Evolutionary conservation across 331 rosid species (phyloP), one percentile per base, ranked within the genome.

Genomic region (Erythrophleum ivorense): DNA sequence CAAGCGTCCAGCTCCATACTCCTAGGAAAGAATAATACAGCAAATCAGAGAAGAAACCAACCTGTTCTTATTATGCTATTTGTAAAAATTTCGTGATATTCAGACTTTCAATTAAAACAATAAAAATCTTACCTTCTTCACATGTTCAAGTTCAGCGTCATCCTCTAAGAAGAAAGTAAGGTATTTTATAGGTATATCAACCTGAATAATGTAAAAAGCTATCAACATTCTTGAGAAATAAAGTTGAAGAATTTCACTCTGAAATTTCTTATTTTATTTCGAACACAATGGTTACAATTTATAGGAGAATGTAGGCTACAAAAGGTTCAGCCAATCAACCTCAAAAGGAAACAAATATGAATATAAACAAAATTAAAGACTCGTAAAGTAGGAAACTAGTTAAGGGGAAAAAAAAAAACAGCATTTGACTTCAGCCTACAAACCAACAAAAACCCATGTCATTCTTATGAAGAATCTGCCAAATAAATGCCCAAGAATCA

Each of bases 1-100:
- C 99, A 93, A 88, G 43, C 91, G 92, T 58, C 99, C 98, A 5
- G 91, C 89, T 80, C 95, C 97, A 67, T 92, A 93, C 85, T 93
- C 98, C 98, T 93, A 79, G 29, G 48, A 76, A 48, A 57, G 43
- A 65, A 55, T 64, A 14, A 71, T 9, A 68, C 40, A 70, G 49
- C 36, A 3, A 34, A 58, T 80, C 75, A 80, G 34, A 79, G 41
- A 68, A 77, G 3, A 40, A 83, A 48, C n/a, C 43, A 81, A 62
- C 45, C 9, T 46, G 72, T 50, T 48, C 73, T 40, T 70, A 10
- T 64, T 34, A 53, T 36, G 73, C 59, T 79, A 21, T 54, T 77
- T 24, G 60, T 31, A 78, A 54, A 49, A 81, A 7, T 75, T 55
- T 46, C 48, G 65, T 78, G 49, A 43, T 45, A 12, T 45, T 5